A percentile compares a stretch with the other conserved stretches of the same genome.
These are phyloP conservation scores for Coccomyxa subellipsoidea DNA, from an alignment of 163 green algal species.

Conservation along the genomic window DNA sequence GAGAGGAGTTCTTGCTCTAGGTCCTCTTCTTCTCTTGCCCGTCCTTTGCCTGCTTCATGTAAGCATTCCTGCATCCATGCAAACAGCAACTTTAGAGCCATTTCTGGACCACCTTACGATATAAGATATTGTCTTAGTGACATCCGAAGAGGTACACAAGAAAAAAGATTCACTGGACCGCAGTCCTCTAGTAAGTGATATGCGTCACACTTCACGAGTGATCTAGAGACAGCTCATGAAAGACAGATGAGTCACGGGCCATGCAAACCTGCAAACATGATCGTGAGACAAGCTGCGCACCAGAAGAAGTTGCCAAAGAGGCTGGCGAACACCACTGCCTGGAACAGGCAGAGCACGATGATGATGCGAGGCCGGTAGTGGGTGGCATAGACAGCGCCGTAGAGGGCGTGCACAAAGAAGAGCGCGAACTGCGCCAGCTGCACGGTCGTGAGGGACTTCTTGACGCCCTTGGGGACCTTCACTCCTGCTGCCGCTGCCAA, in stretches of 20 bases:
- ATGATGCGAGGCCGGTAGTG: conserved; percentile 22
- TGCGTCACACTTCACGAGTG: too few relatives aligned
- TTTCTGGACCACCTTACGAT: too few relatives aligned
- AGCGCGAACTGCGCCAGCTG: conserved; percentile 21
- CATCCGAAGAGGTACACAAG: too few relatives aligned
- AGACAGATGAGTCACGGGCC: too few relatives aligned
- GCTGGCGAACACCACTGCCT: conserved; percentile 15
- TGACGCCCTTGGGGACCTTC: conserved; percentile 9
- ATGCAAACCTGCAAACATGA: too few relatives aligned
- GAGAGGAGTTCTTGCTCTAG: too few relatives aligned
- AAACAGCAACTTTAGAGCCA: too few relatives aligned
- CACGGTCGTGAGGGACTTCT: conserved; percentile 25
- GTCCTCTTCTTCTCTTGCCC: background rate
- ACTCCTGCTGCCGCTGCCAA: background rate
- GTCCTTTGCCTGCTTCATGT: background rate
- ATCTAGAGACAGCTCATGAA: too few relatives aligned
- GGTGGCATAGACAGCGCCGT: conserved; percentile 3
- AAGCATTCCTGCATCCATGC: background rate
- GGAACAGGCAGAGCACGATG: conserved; percentile 13
- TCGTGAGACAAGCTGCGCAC: too few relatives aligned
- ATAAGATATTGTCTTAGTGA: too few relatives aligned
- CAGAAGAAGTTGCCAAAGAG: conserved; percentile 27
- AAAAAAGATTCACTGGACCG: too few relatives aligned
- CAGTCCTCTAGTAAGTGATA: too few relatives aligned
- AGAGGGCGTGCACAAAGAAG: conserved; percentile 13